A percentile compares a stretch with the other conserved stretches of the same genome.
Evolutionary conservation across 768 basidiomycete genomes (phyloP).

Genomic region (Suillus lakei): DNA sequence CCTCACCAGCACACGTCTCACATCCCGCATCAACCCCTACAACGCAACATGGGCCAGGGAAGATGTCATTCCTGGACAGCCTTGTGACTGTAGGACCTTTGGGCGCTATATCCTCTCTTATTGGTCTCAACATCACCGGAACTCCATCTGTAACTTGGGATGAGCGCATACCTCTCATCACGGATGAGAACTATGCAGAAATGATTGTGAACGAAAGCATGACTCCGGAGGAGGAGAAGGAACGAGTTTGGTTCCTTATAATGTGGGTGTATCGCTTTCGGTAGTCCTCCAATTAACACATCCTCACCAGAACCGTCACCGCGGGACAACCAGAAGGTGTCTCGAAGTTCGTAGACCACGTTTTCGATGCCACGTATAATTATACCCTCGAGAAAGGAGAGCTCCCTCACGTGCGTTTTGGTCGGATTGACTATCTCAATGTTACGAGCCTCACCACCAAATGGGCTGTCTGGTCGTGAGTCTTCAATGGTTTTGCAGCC

Average conservation of each 20-base stretch:
- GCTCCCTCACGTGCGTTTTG: slow-evolving; percentile 77
- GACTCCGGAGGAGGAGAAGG: slow-evolving; percentile 62
- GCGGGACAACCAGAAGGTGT: slow-evolving; percentile 62
- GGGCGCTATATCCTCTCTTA: slow-evolving; percentile 52
- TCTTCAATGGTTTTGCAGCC: slow-evolving; percentile 19
- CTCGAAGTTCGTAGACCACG: slow-evolving; percentile 70
- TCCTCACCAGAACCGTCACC: slow-evolving; percentile 55
- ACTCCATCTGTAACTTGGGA: slow-evolving; percentile 59
- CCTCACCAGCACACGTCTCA: slow-evolving; percentile 22
- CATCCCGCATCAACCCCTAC: slow-evolving; percentile 30
- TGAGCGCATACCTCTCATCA: slow-evolving; percentile 74
- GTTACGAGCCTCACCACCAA: slow-evolving; percentile 85
- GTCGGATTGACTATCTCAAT: slow-evolving; percentile 85
- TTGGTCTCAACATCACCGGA: slow-evolving; percentile 78
- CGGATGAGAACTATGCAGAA: slow-evolving; percentile 79
- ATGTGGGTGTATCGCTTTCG: slow-evolving; percentile 55
- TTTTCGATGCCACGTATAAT: slow-evolving; percentile 80
- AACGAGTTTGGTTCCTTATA: slow-evolving; percentile 77
- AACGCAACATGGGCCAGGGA: slow-evolving; percentile 20
- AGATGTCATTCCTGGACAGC: slow-evolving; percentile 33
- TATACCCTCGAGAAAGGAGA: slow-evolving; percentile 60
- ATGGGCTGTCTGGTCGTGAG: slow-evolving; percentile 86
- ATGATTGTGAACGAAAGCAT: slow-evolving; percentile 73
- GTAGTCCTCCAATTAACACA: not conserved
- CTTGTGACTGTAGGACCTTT: slow-evolving; percentile 60